A percentile compares a stretch with the other conserved stretches of the same genome.
phyloP scores from a whole-genome alignment of 352 stramenopile genomes.

The Globisporangium echinulatum region DNA sequence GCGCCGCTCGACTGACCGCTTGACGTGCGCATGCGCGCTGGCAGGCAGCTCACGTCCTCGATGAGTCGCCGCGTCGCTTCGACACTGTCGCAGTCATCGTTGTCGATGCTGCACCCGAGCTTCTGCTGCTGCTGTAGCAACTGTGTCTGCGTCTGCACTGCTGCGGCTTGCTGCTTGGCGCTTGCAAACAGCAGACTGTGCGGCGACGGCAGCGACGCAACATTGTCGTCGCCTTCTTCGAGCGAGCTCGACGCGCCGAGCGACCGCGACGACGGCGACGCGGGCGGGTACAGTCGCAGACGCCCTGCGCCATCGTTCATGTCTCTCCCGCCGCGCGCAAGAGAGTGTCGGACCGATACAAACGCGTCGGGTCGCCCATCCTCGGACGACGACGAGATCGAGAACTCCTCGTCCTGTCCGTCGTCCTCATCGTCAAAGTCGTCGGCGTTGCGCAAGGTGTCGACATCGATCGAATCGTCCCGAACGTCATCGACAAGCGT shows the following conservation, averaged over 20 bases:
- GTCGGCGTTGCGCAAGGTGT: neutral
- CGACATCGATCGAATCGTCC: neutral
- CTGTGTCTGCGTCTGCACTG: constrained; percentile 6
- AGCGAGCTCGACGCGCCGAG: constrained; percentile 1
- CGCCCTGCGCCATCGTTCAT: neutral
- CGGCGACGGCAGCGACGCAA: constrained; percentile 11
- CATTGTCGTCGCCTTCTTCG: constrained; percentile 7
- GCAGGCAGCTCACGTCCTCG: constrained; percentile 38
- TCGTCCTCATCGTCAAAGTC: neutral
- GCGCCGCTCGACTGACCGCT: constrained; percentile 50
- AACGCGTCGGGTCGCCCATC: constrained; percentile 4
- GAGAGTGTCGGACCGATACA: neutral
- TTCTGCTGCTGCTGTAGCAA: neutral
- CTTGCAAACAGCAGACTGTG: constrained; percentile 2
- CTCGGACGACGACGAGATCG: constrained; percentile 12
- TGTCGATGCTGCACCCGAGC: neutral
- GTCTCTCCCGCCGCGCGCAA: constrained; percentile 7
- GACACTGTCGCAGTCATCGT: constrained; percentile 31
- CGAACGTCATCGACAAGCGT: constrained; percentile 1
- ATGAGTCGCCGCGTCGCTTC: constrained; percentile 51
- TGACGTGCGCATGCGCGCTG: constrained; percentile 40
- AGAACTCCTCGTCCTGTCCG: constrained; percentile 9
- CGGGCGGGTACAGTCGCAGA: neutral
- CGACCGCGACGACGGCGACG: constrained; percentile 2
- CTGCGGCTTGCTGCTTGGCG: constrained; percentile 3